Base-by-base conservation (phyloP, 129 eudicot genomes). In the Solidago caesia region DNA sequence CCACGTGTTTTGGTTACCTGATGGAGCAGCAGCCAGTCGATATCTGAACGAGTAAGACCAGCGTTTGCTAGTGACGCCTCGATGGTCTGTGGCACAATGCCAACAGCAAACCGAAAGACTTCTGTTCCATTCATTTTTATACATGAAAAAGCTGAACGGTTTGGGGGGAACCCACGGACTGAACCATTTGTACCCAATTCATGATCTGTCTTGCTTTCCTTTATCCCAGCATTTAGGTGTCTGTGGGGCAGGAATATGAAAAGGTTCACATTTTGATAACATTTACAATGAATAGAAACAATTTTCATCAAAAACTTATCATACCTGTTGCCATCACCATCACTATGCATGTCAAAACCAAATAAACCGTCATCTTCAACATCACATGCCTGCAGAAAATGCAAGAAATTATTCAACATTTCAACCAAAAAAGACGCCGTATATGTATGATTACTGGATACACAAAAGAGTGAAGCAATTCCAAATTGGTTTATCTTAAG, bases 261-360 rank as follows among this genome's bases (percentile, higher is more conserved):
- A 75, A 71, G 10, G 14, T 56, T 55, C 45, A 57, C 21, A 64
- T 64, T 48, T 53, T 52, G 13, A 11, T 10, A 25, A 46, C 66
- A 68, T 44, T 62, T 60, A 10, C 41, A 57, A 16, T 68, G 60
- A 11, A 74, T 10, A 6, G 58, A 25, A 74, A 74, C 64, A 11
- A 49, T 14, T 51, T 60, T 58, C 44, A 21, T 41, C 10, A 62
- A 7, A n/a, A 49, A 58, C 25, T 39, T 21, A 68, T 11, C 9
- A 70, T 14, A 74, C 98, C 96, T 86, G 75, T 79, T 78, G 46
- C 98, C 96, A 0, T 83, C 89, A 58, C 98, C 98, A 67, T 92
- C 98, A 83, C 96, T 92, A 81, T 90, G 98, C 85, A 90, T 51
- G 85, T 92, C 98, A 78, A 92, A 92, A 64, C 89, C 84, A 81